Conservation (phyloP, 2,329 filamentous ascomycete species). For the Claviceps purpurea region DNA sequence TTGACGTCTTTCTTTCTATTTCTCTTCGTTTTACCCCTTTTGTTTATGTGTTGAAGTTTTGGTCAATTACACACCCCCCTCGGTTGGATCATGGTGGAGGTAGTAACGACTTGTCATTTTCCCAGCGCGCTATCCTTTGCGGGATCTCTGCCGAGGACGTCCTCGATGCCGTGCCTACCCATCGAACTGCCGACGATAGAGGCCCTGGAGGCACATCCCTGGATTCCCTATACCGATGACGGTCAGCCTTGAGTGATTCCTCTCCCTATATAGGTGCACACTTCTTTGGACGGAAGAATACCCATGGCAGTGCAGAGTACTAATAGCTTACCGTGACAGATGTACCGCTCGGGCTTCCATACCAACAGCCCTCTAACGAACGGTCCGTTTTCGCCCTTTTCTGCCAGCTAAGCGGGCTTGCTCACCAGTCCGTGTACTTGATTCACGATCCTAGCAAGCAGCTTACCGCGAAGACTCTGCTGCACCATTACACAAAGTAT, state of each 20-base stretch:
- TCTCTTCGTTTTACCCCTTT: not conserved
- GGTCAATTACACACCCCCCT: not conserved
- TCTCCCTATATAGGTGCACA: not conserved
- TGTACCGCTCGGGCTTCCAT: conserved; percentile 36
- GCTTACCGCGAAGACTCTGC: conserved; percentile 47
- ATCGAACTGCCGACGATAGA: conserved; percentile 47
- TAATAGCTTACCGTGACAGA: conserved; percentile 19
- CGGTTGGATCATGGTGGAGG: too few relatives aligned
- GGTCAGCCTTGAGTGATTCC: conserved; percentile 23
- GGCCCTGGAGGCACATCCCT: conserved; percentile 43
- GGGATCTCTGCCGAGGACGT: conserved; percentile 45
- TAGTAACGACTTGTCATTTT: not conserved
- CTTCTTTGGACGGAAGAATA: not conserved
- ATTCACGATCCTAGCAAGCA: conserved; percentile 54
- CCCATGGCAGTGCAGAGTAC: not conserved
- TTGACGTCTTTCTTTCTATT: not conserved
- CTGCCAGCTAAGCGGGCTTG: conserved; percentile 57
- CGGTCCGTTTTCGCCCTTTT: conserved; percentile 55
- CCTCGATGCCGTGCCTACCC: conserved; percentile 38
- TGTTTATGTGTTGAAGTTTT: not conserved
- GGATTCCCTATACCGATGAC: conserved; percentile 44
- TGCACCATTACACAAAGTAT: conserved; percentile 53
- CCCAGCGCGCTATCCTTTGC: conserved; percentile 47
- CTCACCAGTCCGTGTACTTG: conserved; percentile 56
- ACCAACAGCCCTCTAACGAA: conserved; percentile 51